Percentiles rank a stretch among this genome's conserved stretches.
Evolutionary conservation across 176 grass and related monocot species (phyloP).

Genomic region (Ensete ventricosum): DNA sequence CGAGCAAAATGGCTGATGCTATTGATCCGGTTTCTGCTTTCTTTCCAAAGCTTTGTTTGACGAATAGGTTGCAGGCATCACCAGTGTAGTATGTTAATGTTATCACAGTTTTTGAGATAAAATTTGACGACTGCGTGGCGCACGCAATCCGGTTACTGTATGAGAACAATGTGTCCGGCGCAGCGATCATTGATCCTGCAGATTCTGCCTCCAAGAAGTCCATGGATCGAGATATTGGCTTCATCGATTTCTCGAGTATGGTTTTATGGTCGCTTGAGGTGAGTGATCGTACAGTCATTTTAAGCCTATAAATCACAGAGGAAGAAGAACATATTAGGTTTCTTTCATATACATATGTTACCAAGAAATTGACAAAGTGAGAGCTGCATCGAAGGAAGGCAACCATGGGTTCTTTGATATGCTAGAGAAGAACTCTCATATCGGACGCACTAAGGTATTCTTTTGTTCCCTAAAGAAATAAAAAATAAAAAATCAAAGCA

Average conservation of each 20-base stretch:
- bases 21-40: no score
- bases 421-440: conserved; percentile 2
- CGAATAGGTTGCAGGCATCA: no score
- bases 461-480: background rate
- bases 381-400: background rate
- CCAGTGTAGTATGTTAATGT: no score
- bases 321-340: background rate
- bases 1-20: no score
- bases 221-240: conserved; percentile 47
- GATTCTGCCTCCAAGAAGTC: conserved; percentile 23
- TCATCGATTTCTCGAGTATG: conserved; percentile 35
- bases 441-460: conserved; percentile 7
- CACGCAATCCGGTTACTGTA: conserved; percentile 38
- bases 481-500: no score
- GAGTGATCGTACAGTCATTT: background rate
- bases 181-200: conserved; percentile 37
- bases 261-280: conserved; percentile 44
- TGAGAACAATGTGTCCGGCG: conserved; percentile 18
- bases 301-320: no score
- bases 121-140: conserved; percentile 21
- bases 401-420: conserved; percentile 1
- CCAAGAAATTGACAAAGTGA: conserved; percentile 7
- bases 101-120: conserved; percentile 42
- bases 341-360: background rate
- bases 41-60: no score